These are phyloP conservation scores for Tolypocladium pustulatum DNA, from an alignment of 2,329 filamentous ascomycete genomes.

Conservation along the genomic window DNA sequence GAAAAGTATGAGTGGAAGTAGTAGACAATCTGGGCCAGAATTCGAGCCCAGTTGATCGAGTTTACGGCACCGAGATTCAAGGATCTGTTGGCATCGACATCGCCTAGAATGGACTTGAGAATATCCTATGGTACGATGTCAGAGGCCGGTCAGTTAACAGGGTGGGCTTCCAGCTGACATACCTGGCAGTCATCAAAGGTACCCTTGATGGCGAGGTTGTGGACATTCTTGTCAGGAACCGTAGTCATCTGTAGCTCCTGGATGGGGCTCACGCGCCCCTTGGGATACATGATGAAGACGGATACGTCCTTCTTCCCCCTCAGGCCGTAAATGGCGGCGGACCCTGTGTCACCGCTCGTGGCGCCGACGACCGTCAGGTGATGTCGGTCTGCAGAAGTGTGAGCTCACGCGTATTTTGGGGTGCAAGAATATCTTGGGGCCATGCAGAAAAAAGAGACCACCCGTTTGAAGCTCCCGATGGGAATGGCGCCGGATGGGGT, in stretches of 20 bases:
- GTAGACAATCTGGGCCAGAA: conserved; percentile 93
- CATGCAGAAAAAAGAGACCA: not conserved
- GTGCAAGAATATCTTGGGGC: not conserved
- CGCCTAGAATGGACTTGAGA: conserved; percentile 84
- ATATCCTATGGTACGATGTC: conserved; percentile 64
- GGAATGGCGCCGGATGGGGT: not conserved
- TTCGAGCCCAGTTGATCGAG: conserved; percentile 92
- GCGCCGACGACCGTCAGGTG: conserved; percentile 81
- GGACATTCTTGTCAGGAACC: conserved; percentile 78
- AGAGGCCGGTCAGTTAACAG: conserved; percentile 45
- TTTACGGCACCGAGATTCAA: conserved; percentile 89
- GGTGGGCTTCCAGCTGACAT: conserved; percentile 65
- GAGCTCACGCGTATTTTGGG: conserved; percentile 4
- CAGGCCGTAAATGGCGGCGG: conserved; percentile 90
- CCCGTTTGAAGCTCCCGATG: too few relatives aligned
- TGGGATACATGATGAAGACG: conserved; percentile 88
- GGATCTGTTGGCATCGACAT: conserved; percentile 70
- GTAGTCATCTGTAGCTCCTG: conserved; percentile 98
- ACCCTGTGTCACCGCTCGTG: conserved; percentile 82
- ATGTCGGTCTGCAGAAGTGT: conserved; percentile 46
- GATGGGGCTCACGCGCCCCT: conserved; percentile 81
- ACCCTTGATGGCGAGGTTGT: conserved; percentile 81
- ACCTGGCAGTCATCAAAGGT: conserved; percentile 95
- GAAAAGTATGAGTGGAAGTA: conserved; percentile 94
- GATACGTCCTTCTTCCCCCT: conserved; percentile 94